Conservation (phyloP, 306 rosid species). For the Phaseolus lunatus region DNA sequence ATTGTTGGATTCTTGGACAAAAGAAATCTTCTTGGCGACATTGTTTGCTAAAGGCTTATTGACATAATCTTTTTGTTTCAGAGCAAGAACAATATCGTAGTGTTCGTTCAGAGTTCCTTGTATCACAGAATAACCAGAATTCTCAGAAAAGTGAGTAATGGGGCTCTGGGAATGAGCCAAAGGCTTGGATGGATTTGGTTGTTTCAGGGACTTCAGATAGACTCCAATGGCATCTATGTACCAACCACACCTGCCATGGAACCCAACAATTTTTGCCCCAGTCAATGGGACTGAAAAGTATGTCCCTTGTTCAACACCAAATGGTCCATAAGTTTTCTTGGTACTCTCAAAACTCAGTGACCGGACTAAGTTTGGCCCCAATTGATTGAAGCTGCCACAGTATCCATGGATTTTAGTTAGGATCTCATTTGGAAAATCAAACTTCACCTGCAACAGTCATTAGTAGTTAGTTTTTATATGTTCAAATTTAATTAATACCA, state of each 20-base stretch:
- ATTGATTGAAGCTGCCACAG: slow-evolving; percentile 60
- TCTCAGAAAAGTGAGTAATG: slow-evolving; percentile 51
- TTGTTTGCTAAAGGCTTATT: slow-evolving; percentile 55
- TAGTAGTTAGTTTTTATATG: slow-evolving; percentile 14
- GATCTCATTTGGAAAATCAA: slow-evolving; percentile 72
- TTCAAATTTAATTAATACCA: slow-evolving; percentile 13
- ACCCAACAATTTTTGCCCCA: slow-evolving; percentile 84
- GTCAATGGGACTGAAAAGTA: slow-evolving; percentile 59
- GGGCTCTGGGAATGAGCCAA: slow-evolving; percentile 50
- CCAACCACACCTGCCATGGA: slow-evolving; percentile 79
- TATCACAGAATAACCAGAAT: slow-evolving; percentile 71
- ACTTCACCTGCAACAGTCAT: slow-evolving; percentile 61
- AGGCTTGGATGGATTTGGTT: slow-evolving; percentile 49
- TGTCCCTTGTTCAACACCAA: slow-evolving; percentile 73
- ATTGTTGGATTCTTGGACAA: slow-evolving; percentile 46
- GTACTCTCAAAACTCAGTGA: slow-evolving; percentile 68
- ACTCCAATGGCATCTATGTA: slow-evolving; percentile 90
- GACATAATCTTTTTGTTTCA: slow-evolving; percentile 70
- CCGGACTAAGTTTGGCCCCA: slow-evolving; percentile 57
- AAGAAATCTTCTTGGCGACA: slow-evolving; percentile 46
- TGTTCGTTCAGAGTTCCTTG: slow-evolving; percentile 74
- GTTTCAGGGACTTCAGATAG: slow-evolving; percentile 61
- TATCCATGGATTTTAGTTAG: slow-evolving; percentile 68
- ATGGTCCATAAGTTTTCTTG: slow-evolving; percentile 72
- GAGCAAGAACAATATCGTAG: slow-evolving; percentile 82